Percentiles rank a stretch among this genome's conserved stretches.
Conservation (phyloP, 2,329 filamentous ascomycete species). For the Pseudogymnoascus sp. region DNA sequence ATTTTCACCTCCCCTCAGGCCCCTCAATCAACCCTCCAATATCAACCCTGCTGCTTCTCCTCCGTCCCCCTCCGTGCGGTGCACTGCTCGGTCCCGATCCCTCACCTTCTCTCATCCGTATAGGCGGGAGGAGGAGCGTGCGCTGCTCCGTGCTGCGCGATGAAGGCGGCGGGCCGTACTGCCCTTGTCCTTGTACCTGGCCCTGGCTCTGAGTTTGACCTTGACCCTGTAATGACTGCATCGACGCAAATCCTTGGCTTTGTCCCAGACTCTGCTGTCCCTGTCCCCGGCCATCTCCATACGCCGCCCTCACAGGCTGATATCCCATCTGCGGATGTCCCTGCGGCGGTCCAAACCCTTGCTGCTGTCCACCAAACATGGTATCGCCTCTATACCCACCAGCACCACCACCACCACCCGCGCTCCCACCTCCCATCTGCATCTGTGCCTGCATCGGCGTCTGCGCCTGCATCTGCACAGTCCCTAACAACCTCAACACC, state of each 20-base stretch:
- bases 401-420: not conserved
- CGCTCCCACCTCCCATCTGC: not conserved
- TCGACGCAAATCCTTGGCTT: not conserved
- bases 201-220: not conserved
- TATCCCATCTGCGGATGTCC: not conserved
- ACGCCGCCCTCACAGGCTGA: not conserved
- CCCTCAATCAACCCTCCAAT: not conserved
- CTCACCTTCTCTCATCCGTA: not conserved
- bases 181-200: not conserved
- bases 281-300: not conserved
- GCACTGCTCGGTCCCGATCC: not conserved
- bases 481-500: slow-evolving; percentile 32
- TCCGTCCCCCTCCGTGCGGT: not conserved
- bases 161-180: not conserved
- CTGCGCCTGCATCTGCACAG: not conserved
- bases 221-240: not conserved
- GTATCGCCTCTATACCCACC: not conserved
- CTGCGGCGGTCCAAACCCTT: not conserved
- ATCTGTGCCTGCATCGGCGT: not conserved
- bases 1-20: not conserved
- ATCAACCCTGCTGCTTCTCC: slow-evolving; percentile 3
- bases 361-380: not conserved
- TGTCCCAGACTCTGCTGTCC: not conserved
- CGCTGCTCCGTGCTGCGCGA: not conserved
- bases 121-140: not conserved